Percentiles rank a stretch among this genome's conserved stretches.
Evolutionary conservation across 345 rosid genomes (phyloP).

Genomic region (Gossypium stocksii): DNA sequence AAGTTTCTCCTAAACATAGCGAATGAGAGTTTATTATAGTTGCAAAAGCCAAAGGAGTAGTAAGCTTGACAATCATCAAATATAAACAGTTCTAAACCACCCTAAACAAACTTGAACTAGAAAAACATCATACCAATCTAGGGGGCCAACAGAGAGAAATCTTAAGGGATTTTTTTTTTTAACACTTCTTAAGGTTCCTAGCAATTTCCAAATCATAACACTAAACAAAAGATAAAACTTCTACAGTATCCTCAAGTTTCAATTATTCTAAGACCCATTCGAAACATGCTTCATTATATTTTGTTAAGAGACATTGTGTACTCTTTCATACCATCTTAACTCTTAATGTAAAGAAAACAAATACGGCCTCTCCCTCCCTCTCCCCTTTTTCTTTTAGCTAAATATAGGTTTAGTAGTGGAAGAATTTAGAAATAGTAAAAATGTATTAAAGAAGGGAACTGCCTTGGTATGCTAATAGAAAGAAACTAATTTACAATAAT

Average conservation of each 20-base stretch:
- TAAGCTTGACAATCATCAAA: background rate
- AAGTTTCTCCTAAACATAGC: background rate
- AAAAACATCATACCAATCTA: background rate
- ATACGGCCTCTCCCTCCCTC: background rate
- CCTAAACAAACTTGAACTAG: background rate
- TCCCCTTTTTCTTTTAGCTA: background rate
- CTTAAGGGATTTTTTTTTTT: background rate
- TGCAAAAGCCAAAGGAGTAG: background rate
- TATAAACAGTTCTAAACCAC: background rate
- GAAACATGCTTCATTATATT: background rate
- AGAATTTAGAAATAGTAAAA: background rate
- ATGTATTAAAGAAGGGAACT: background rate
- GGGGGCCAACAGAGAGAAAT: background rate
- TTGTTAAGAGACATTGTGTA: background rate
- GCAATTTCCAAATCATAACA: background rate
- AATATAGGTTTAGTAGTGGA: background rate
- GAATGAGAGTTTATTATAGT: background rate
- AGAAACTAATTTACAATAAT: background rate
- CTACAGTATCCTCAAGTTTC: background rate
- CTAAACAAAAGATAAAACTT: background rate
- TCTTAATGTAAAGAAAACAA: background rate
- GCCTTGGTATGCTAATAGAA: background rate
- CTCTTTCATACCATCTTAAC: background rate
- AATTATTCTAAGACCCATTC: background rate
- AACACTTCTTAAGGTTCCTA: background rate